Evolutionary conservation across 2,329 filamentous ascomycete species (phyloP).

Genomic region (Remersonia thermophila): DNA sequence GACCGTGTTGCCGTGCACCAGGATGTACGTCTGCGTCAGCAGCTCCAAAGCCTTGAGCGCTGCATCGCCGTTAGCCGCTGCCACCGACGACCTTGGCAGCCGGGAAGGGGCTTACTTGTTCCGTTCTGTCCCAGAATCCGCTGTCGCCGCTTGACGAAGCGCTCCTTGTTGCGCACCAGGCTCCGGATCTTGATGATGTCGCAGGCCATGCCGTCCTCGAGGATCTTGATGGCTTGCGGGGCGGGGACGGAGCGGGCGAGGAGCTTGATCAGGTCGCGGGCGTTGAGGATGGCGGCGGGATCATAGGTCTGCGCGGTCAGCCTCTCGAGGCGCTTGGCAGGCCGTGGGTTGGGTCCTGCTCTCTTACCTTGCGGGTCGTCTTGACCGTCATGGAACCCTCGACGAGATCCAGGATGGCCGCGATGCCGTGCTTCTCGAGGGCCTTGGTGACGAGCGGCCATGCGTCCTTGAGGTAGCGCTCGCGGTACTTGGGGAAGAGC

Average conservation of each 20-base stretch:
- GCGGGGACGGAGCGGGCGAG: constrained; percentile 84
- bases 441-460: constrained; percentile 86
- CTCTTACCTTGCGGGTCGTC: constrained; percentile 71
- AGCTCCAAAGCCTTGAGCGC: constrained; percentile 80
- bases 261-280: constrained; percentile 86
- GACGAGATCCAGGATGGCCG: constrained; percentile 84
- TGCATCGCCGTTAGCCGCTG: constrained; percentile 5
- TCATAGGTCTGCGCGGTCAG: constrained; percentile 54
- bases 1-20: constrained; percentile 95
- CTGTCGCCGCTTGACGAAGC: constrained; percentile 89
- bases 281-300: constrained; percentile 84
- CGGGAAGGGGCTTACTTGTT: constrained; percentile 41
- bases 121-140: constrained; percentile 84
- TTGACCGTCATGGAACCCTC: constrained; percentile 96
- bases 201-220: constrained; percentile 82
- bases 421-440: constrained; percentile 77
- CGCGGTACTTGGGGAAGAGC: constrained; percentile 91
- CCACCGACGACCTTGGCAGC: neutral
- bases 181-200: constrained; percentile 94
- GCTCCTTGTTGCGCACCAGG: constrained; percentile 83
- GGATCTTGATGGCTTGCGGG: constrained; percentile 84
- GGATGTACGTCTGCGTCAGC: constrained; percentile 79
- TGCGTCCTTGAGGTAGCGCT: constrained; percentile 81
- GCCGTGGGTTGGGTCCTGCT: too few species aligned
- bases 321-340: too few species aligned